phyloP scores from a whole-genome alignment of 495 filamentous ascomycete genomes.

The Penicillium chermesinum region DNA sequence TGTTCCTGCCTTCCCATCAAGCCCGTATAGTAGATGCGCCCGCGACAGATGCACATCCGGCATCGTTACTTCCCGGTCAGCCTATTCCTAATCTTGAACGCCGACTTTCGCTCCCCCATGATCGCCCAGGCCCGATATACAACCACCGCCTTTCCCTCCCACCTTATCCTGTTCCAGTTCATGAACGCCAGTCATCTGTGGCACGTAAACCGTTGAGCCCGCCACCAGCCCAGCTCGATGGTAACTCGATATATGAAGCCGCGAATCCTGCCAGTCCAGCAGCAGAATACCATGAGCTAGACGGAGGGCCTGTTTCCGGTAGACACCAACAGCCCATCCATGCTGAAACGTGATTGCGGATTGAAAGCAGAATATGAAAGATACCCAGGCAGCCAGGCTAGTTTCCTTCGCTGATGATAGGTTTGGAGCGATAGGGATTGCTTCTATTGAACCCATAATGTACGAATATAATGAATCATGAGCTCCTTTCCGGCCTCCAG shows the following conservation, averaged over 20 bases:
- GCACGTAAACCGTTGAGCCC: slow-evolving; percentile 16
- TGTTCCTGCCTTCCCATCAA: not conserved
- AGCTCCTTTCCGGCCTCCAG: too few species aligned
- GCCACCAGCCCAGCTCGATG: slow-evolving; percentile 10
- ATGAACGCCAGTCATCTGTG: slow-evolving; percentile 4
- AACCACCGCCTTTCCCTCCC: not conserved
- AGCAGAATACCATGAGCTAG: slow-evolving; percentile 17
- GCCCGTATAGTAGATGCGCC: not conserved
- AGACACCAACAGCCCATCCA: slow-evolving; percentile 20
- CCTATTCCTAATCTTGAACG: not conserved
- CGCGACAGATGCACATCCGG: not conserved
- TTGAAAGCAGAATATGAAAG: too few species aligned
- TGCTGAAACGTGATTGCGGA: slow-evolving; percentile 3
- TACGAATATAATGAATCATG: too few species aligned
- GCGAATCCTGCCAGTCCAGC: slow-evolving; percentile 6
- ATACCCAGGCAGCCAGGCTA: too few species aligned
- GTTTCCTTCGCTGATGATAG: too few species aligned
- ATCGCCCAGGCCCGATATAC: not conserved
- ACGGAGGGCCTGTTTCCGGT: slow-evolving; percentile 17
- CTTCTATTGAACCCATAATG: too few species aligned
- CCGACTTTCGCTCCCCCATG: not conserved
- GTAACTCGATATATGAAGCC: slow-evolving; percentile 18
- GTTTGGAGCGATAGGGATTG: too few species aligned
- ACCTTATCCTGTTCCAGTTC: not conserved
- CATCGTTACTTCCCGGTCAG: not conserved